phyloP scores from a whole-genome alignment of 805 yeast species.

The Diddensiella santjacobensis region DNA sequence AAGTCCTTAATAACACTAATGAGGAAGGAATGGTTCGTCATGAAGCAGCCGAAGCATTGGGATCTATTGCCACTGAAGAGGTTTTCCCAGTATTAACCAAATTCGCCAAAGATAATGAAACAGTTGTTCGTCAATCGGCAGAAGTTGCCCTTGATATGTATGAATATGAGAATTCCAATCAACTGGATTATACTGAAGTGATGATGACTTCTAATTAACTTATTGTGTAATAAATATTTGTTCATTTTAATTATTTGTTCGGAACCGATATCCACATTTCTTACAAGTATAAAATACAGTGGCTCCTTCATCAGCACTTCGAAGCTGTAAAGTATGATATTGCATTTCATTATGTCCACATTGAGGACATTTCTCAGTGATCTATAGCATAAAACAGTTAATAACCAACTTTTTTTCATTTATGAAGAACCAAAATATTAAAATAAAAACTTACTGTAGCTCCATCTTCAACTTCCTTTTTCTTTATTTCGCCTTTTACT shows the following conservation, averaged over 20 bases:
- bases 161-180: constrained; percentile 84
- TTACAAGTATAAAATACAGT: constrained; percentile 98
- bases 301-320: constrained; percentile 99
- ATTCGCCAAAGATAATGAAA: constrained; percentile 75
- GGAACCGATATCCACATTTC: constrained; percentile 84
- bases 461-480: constrained; percentile 83
- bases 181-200: constrained; percentile 65
- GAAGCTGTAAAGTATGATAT: constrained; percentile 90
- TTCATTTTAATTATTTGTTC: constrained; percentile 72
- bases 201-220: not conserved
- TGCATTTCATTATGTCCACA: constrained; percentile 98
- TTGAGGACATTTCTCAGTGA: constrained; percentile 96
- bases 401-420: no score
- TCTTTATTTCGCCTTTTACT: constrained; percentile 78
- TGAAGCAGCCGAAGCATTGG: constrained; percentile 98
- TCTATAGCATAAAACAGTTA: no score
- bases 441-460: constrained; percentile 52
- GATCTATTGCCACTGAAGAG: constrained; percentile 94
- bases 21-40: constrained; percentile 99
- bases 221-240: constrained; percentile 1
- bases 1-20: constrained; percentile 66
- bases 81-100: constrained; percentile 82
- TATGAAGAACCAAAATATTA: no score
- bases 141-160: constrained; percentile 97
- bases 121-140: constrained; percentile 94